These are phyloP conservation scores for Alisma plantagoaquatica DNA, from an alignment of 106 monocot genomes.

Conservation along the genomic window DNA sequence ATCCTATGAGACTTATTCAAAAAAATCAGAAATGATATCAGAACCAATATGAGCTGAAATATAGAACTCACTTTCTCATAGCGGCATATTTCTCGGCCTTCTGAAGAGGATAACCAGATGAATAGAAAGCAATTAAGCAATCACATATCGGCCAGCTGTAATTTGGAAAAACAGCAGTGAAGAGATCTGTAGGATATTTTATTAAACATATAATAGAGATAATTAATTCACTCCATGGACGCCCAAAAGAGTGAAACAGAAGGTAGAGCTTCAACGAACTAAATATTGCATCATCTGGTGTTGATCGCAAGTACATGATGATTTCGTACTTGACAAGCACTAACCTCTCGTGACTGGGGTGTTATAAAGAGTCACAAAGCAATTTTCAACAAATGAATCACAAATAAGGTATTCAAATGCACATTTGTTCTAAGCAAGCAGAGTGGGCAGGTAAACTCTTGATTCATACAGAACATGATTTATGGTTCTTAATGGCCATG, in stretches of 20 bases:
- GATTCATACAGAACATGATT: no score
- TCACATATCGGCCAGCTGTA: slow-evolving; percentile 98
- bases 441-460: no score
- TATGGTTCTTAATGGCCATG: no score
- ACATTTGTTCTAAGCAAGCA: no score
- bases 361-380: no score
- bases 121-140: slow-evolving; percentile 97
- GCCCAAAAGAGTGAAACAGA: neutral
- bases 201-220: neutral
- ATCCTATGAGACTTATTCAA: no score
- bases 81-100: slow-evolving; percentile 82
- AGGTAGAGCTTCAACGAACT: neutral
- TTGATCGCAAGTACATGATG: neutral
- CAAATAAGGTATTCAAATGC: no score
- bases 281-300: neutral
- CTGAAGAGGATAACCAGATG: slow-evolving; percentile 82
- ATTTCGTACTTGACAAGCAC: no score
- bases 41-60: no score
- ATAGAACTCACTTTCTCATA: slow-evolving; percentile 60
- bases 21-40: no score
- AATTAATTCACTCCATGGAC: neutral
- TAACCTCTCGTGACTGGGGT: no score
- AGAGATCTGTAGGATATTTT: neutral
- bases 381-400: no score
- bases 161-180: slow-evolving; percentile 8